These are phyloP conservation scores for Crithidia mellificae DNA, from an alignment of 208 protist genomes.

Conservation along the genomic window DNA sequence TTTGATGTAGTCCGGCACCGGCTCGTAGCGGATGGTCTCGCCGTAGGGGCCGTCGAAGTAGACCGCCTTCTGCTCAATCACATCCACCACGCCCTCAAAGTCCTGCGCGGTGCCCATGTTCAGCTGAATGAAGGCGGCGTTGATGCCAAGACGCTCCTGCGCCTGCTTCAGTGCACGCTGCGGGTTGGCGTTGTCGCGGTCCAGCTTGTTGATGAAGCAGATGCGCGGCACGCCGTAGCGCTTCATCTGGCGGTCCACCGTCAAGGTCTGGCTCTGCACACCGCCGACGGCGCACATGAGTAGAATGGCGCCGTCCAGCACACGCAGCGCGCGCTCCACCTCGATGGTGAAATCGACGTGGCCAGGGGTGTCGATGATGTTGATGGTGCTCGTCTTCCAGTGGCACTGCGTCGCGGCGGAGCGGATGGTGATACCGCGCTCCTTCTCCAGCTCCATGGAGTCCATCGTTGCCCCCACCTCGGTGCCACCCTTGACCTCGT, in stretches of 20 bases:
- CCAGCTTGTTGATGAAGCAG: conserved; percentile 99
- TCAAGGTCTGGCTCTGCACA: conserved; percentile 98
- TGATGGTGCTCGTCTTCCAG: conserved; percentile 97
- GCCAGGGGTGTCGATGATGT: conserved; percentile 99
- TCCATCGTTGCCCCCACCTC: conserved; percentile 99
- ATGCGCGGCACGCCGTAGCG: conserved; percentile 98
- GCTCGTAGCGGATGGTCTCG: conserved; percentile 79
- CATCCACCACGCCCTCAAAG: conserved; percentile 96
- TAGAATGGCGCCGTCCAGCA: conserved; percentile 98
- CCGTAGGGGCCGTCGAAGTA: conserved; percentile 95
- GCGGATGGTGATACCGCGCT: conserved; percentile 99
- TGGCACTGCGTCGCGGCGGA: conserved; percentile 97
- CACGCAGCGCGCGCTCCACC: conserved; percentile 97
- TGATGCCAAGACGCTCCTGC: conserved; percentile 94
- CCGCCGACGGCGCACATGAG: conserved; percentile 96
- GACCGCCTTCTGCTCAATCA: conserved; percentile 91
- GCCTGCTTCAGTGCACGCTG: conserved; percentile 81
- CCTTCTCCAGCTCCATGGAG: conserved; percentile 98
- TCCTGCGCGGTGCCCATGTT: conserved; percentile 96
- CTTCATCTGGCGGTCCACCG: conserved; percentile 99
- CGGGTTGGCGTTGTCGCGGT: conserved; percentile 94
- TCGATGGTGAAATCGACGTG: conserved; percentile 99
- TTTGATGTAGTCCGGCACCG: conserved; percentile 81
- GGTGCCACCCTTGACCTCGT: conserved; percentile 98
- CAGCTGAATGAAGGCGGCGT: conserved; percentile 96